Percentiles rank a stretch among this genome's conserved stretches.
Conservation (phyloP, 2,329 filamentous ascomycete genomes). For the Fusarium bulbicola region DNA sequence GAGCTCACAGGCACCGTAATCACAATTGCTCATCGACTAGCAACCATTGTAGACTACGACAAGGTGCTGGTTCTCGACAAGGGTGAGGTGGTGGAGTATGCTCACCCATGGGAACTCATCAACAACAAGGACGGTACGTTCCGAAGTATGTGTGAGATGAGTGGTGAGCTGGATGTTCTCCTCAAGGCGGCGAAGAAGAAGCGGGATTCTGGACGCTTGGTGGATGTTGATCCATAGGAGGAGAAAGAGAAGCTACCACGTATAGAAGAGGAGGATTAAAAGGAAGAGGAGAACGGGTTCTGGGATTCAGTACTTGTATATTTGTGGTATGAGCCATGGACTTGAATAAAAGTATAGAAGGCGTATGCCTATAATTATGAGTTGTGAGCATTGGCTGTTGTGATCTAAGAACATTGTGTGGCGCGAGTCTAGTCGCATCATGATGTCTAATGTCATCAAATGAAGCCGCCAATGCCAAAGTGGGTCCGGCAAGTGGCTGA, state of each 20-base stretch:
- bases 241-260: background rate
- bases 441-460: background rate
- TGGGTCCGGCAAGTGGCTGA: constrained; percentile 9
- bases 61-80: constrained; percentile 95
- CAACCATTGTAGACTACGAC: constrained; percentile 98
- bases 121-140: constrained; percentile 73
- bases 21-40: constrained; percentile 93
- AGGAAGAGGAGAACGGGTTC: background rate
- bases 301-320: background rate
- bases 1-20: constrained; percentile 93
- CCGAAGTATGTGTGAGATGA: constrained; percentile 71
- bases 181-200: constrained; percentile 65
- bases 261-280: constrained; percentile 25
- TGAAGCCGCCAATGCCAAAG: constrained; percentile 1
- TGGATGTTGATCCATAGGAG: constrained; percentile 45
- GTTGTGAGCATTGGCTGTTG: background rate
- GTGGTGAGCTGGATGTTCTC: constrained; percentile 64
- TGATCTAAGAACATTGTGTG: background rate
- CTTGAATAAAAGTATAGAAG: constrained; percentile 31
- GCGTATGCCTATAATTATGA: constrained; percentile 6
- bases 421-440: background rate
- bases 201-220: constrained; percentile 52
- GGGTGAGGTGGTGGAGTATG: constrained; percentile 87
- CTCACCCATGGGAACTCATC: constrained; percentile 86
- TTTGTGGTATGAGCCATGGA: background rate